Percentiles rank a stretch among this genome's conserved stretches.
Evolutionary conservation across 1,284 basidiomycete species (phyloP).

Genomic region (Ganoderma lucidum): DNA sequence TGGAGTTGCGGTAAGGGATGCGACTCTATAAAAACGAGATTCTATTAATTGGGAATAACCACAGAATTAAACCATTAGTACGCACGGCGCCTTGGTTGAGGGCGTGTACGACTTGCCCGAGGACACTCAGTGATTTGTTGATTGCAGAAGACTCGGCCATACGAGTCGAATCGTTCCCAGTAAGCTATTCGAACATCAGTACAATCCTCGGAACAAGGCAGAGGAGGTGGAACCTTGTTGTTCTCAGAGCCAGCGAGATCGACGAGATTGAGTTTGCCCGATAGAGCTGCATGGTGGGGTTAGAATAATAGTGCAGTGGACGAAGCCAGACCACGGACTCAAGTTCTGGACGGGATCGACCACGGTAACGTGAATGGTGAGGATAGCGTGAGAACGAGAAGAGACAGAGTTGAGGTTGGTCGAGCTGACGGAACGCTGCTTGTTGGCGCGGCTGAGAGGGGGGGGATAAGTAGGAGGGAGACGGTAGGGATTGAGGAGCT

Average conservation of each 20-base stretch:
- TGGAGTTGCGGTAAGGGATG: conserved; percentile 87
- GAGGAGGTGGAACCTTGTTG: conserved; percentile 65
- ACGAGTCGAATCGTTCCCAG: conserved; percentile 81
- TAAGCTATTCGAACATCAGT: conserved; percentile 52
- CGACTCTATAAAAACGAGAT: conserved; percentile 55
- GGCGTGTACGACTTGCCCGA: conserved; percentile 86
- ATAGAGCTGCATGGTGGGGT: conserved; percentile 50
- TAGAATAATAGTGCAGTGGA: not conserved
- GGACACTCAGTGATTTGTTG: conserved; percentile 83
- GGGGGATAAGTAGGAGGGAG: not conserved
- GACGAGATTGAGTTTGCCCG: conserved; percentile 84
- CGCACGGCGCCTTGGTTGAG: conserved; percentile 76
- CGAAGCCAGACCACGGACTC: conserved; percentile 47
- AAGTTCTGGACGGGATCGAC: conserved; percentile 54
- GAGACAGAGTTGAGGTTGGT: conserved; percentile 83
- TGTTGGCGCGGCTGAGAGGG: conserved; percentile 61
- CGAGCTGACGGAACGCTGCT: conserved; percentile 81
- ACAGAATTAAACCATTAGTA: conserved; percentile 21
- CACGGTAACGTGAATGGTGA: conserved; percentile 73
- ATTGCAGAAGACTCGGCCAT: conserved; percentile 87
- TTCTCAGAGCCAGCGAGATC: conserved; percentile 91
- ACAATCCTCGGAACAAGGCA: too few relatives aligned
- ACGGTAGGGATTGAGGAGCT: conserved; percentile 35
- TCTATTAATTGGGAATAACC: conserved; percentile 2
- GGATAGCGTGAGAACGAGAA: conserved; percentile 84